Percentiles rank a stretch among this genome's conserved stretches.
These are phyloP conservation scores for Capillidium heterosporum DNA, from an alignment of 371 early-diverging fungal species.

Conservation along the genomic window DNA sequence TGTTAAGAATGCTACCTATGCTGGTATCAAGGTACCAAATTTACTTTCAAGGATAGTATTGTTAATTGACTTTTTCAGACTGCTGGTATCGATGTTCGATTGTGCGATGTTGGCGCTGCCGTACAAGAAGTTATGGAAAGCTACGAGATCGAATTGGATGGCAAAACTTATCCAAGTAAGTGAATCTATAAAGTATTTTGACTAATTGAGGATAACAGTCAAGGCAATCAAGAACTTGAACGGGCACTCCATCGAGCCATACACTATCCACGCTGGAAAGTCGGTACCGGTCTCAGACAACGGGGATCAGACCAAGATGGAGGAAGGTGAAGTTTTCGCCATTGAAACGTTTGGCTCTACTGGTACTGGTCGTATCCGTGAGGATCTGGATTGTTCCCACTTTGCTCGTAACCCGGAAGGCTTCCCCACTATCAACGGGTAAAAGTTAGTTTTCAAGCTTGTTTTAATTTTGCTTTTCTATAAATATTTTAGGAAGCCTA, in stretches of 20 bases:
- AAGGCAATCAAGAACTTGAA: constrained; percentile 94
- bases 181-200: not conserved
- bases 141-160: constrained; percentile 92
- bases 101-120: constrained; percentile 96
- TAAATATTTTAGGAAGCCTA: constrained; percentile 30
- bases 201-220: constrained; percentile 22
- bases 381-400: constrained; percentile 92
- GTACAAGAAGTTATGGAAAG: constrained; percentile 97
- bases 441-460: not conserved
- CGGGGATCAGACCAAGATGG: constrained; percentile 88
- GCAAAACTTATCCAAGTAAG: constrained; percentile 72
- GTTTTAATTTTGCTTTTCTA: not conserved
- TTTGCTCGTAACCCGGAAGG: constrained; percentile 60
- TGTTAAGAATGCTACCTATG: constrained; percentile 94
- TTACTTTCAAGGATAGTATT: not conserved
- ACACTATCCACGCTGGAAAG: constrained; percentile 94
- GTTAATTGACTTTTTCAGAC: constrained; percentile 18
- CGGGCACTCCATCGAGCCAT: constrained; percentile 95
- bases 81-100: constrained; percentile 92
- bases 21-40: constrained; percentile 54
- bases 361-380: constrained; percentile 87
- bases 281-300: constrained; percentile 91
- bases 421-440: constrained; percentile 12
- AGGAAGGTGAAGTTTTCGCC: constrained; percentile 92
- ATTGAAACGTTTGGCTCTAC: constrained; percentile 99